Percentiles rank a stretch among this genome's conserved stretches.
These are phyloP conservation scores for Trichoderma virens DNA, from an alignment of 495 filamentous ascomycete species.

Conservation along the genomic window DNA sequence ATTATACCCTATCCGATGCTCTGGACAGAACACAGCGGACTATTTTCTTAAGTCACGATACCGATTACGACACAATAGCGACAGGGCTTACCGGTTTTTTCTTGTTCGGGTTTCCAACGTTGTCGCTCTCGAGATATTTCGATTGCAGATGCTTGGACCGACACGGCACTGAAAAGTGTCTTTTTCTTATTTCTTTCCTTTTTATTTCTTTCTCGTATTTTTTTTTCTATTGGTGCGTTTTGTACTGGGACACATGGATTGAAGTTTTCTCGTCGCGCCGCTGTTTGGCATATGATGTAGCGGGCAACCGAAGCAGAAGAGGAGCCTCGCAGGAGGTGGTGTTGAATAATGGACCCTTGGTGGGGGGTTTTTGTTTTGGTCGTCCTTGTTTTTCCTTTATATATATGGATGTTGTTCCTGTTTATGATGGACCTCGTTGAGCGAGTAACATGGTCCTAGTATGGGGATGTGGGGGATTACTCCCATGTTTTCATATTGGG, in stretches of 20 bases:
- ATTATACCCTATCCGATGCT: conserved; percentile 4
- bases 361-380: neutral
- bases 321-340: neutral
- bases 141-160: neutral
- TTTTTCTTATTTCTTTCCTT: neutral
- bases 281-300: neutral
- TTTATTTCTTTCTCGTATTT: neutral
- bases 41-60: neutral
- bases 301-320: neutral
- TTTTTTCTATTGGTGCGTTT: neutral
- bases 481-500: neutral
- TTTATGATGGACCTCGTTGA: neutral
- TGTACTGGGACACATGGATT: neutral
- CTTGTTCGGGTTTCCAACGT: neutral
- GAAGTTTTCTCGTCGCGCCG: neutral
- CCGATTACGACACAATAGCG: neutral
- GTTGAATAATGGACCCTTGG: neutral
- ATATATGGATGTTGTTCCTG: neutral
- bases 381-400: neutral
- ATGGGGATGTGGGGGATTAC: neutral
- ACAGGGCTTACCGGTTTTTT: neutral
- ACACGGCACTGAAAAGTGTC: neutral
- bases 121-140: neutral
- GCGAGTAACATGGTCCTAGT: neutral
- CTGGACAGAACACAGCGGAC: neutral